Evolutionary conservation across 306 rosid species (phyloP), one percentile per base, ranked within the genome.

Genomic region (Vicia faba): DNA sequence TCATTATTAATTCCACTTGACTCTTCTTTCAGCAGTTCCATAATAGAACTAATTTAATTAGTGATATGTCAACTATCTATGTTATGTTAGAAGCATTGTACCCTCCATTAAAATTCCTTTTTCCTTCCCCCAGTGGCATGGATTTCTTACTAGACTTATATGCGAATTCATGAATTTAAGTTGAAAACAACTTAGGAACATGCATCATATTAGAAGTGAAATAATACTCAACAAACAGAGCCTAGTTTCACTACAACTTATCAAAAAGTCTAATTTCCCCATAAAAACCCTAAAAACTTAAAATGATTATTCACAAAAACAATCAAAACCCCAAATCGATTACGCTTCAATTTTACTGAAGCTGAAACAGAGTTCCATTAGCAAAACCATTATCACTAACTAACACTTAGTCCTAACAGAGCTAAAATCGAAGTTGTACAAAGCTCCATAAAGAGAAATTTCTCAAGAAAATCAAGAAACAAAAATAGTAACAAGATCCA

Each of bases 401-500:
- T 11, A 39, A 39, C 44, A 39, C 44, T 39, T 39, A 39, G 44
- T 11, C 13, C 13, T 11, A 33, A 33, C 38, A 7, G 2, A 33
- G 38, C 38, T 33, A 2, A 33, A 39, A 39, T 11, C 10, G 45
- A 40, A 40, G n/a, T 40, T 40, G 5, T 1, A 40, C 13, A 12
- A 40, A 40, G 5, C 5, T 40, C n/a, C 5, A 1, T 40, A 40
- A 40, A 3, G 10, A 40, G 1, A 40, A 40, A 40, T 3, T 40
- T 3, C 1, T 4, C 45, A 4, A 12, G n/a, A 40, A 9, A 40
- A 20, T 20, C 4, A 40, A 10, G n/a, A 33, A 33, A 7, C 38
- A 33, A 7, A 33, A 61, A 45, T 58, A 45, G 29, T 13, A 3
- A 44, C 19, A 13, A 54, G 72, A 60, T 73, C 81, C 46, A 71